Percentiles rank a stretch among this genome's conserved stretches.
Evolutionary conservation across 2,329 filamentous ascomycete species (phyloP).

Genomic region (Talaromyces atroroseus): DNA sequence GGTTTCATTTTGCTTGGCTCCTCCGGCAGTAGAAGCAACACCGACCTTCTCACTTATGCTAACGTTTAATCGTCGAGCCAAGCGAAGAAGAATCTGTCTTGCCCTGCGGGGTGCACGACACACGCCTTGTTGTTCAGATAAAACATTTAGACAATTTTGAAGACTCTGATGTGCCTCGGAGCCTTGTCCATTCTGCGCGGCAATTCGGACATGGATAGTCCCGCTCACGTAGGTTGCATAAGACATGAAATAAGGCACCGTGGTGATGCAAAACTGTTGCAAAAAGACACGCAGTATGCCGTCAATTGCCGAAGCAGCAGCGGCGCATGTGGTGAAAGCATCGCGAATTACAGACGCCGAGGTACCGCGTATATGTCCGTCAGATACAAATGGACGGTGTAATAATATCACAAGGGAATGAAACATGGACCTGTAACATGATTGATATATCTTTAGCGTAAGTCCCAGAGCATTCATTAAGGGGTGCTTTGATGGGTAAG

Average conservation of each 20-base stretch:
- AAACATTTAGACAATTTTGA: constrained; percentile 17
- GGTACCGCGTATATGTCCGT: constrained; percentile 3
- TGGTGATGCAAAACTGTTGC: constrained; percentile 36
- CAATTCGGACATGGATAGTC: constrained; percentile 49
- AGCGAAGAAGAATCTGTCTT: constrained; percentile 18
- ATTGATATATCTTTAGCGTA: background rate
- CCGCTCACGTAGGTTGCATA: constrained; percentile 54
- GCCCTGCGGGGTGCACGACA: constrained; percentile 23
- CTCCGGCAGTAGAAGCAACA: background rate
- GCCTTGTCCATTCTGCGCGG: constrained; percentile 25
- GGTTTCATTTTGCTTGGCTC: background rate
- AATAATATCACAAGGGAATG: constrained; percentile 17
- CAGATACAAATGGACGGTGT: constrained; percentile 15
- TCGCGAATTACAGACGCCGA: constrained; percentile 18
- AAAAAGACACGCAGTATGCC: constrained; percentile 33
- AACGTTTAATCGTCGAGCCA: constrained; percentile 19
- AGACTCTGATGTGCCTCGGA: constrained; percentile 25
- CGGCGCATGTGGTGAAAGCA: constrained; percentile 28
- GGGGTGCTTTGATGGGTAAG: background rate
- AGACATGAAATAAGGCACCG: constrained; percentile 44
- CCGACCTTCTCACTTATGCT: constrained; percentile 3
- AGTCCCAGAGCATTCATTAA: background rate
- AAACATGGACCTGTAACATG: constrained; percentile 6
- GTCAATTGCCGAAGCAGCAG: constrained; percentile 32
- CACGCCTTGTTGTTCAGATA: constrained; percentile 18